Evolutionary conservation across 1,284 basidiomycete genomes (phyloP).

Genomic region (Cutaneotrichosporon mucoides): DNA sequence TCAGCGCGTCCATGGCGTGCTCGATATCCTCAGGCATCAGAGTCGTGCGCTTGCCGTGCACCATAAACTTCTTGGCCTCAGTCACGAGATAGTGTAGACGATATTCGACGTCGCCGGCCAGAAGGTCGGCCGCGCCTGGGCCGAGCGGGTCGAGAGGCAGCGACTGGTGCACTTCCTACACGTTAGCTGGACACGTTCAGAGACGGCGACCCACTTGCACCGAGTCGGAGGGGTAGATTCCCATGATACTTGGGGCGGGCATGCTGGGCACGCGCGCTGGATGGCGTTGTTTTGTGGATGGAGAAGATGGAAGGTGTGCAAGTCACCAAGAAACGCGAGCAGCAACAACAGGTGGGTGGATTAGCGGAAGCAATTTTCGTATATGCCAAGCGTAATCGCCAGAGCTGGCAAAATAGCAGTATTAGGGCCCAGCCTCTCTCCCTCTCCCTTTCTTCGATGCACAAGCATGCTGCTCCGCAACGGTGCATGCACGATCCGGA

Average conservation of each 20-base stretch:
- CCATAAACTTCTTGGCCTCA: slow-evolving; percentile 96
- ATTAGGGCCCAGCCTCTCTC: no score
- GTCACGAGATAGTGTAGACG: slow-evolving; percentile 69
- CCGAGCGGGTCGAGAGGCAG: slow-evolving; percentile 74
- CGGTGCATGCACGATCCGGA: no score
- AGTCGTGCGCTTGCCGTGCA: slow-evolving; percentile 81
- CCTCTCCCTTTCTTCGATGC: no score
- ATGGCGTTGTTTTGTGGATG: neutral
- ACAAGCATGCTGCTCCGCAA: no score
- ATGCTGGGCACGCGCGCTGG: slow-evolving; percentile 19
- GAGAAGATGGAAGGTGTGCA: neutral
- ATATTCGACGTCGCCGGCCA: slow-evolving; percentile 97
- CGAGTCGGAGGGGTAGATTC: slow-evolving; percentile 44
- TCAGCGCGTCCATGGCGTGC: slow-evolving; percentile 84
- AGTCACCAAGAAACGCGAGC: neutral
- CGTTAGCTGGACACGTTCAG: slow-evolving; percentile 1
- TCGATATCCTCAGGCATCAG: slow-evolving; percentile 88
- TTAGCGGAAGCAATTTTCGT: slow-evolving; percentile 4
- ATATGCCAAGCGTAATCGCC: no score
- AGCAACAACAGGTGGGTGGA: neutral
- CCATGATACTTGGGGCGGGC: slow-evolving; percentile 38
- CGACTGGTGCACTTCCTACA: slow-evolving; percentile 86
- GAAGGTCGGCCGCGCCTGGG: slow-evolving; percentile 72
- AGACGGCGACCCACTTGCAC: slow-evolving; percentile 27
- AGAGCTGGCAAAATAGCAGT: no score